Evolutionary conservation across 2,329 filamentous ascomycete genomes (phyloP), one percentile per base, ranked within the genome.

Genomic region (Cryphonectria japonica): DNA sequence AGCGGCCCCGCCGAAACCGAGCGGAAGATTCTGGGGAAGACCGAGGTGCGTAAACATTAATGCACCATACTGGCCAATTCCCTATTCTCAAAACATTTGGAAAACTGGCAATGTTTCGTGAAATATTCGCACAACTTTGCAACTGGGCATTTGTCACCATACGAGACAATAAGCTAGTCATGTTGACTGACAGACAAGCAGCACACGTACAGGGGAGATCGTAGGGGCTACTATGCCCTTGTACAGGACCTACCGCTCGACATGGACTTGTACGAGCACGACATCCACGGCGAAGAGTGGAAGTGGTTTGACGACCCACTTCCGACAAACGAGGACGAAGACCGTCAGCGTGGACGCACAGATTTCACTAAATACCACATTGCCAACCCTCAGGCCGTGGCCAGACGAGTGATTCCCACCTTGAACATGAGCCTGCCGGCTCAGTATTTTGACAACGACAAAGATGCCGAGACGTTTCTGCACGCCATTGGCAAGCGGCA

Each of bases 401-500:
- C 46, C 7, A 11, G 32, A 19, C 0, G 2, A 2, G 6, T 65
- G 3, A 69, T 69, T 2, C 50, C 46, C 16, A 65, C 9, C 6
- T 14, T 2, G n/a, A 46, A 69, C 37, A 61, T 65, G 22, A n/a
- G 3, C 32, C 37, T 13, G 50, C 29, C 67, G 34, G 9, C 22
- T 13, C 37, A 65, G 63, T 69, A 61, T 37, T 69, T 69, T 26
- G 19, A 37, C 37, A 13, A 34, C 7, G 37, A 26, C 26, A 9
- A 32, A 1, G 68, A 69, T 13, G 68, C 68, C 37, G 29, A 50
- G 13, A 41, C 16, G 3, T 50, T 69, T 11, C 19, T 66, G 34
- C 54, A 8, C 11, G 68, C 52, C 19, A 54, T 46, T 26, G 46
- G 43, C 7, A 63, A 32, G 32, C 16, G 2, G 14, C 16, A 59